phyloP scores from a whole-genome alignment of 768 basidiomycete genomes.

The Pleurotus giganteus region DNA sequence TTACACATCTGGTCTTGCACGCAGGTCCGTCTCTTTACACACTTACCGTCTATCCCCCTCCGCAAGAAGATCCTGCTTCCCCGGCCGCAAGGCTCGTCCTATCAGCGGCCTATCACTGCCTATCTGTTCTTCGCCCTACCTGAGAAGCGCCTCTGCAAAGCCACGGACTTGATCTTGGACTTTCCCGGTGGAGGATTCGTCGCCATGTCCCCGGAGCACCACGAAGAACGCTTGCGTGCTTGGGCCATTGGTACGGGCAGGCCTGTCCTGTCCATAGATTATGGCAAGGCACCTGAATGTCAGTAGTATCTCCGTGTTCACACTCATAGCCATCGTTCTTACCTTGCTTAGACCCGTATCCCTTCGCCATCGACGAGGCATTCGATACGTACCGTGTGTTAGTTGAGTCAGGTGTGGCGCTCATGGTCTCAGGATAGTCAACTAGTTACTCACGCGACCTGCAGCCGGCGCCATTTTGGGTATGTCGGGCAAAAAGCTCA shows the following conservation, averaged over 20 bases:
- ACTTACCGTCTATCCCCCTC: constrained; percentile 60
- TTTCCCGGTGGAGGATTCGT: constrained; percentile 97
- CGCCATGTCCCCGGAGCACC: constrained; percentile 94
- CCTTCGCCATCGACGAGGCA: constrained; percentile 92
- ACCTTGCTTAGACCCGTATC: constrained; percentile 77
- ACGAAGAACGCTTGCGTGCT: constrained; percentile 86
- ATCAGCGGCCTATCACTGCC: constrained; percentile 78
- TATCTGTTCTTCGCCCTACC: constrained; percentile 81
- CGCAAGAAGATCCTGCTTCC: constrained; percentile 79
- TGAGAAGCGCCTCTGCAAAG: constrained; percentile 56
- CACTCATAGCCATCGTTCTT: constrained; percentile 8
- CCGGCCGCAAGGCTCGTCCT: constrained; percentile 72
- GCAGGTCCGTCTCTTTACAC: constrained; percentile 68
- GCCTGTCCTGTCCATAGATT: constrained; percentile 85
- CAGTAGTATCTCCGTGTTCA: constrained; percentile 21
- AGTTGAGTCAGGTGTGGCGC: constrained; percentile 58
- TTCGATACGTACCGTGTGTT: constrained; percentile 88
- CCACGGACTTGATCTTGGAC: constrained; percentile 85
- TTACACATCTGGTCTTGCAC: constrained; percentile 7
- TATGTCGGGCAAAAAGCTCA: constrained; percentile 80
- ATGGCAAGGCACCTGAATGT: constrained; percentile 98
- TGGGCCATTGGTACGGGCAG: constrained; percentile 83
- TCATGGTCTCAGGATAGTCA: background rate
- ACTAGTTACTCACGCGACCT: background rate
- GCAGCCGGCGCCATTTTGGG: constrained; percentile 75